Percentiles rank a stretch among this genome's conserved stretches.
Conservation (phyloP, 805 yeast species). For the Lipomyces chichibuensis region DNA sequence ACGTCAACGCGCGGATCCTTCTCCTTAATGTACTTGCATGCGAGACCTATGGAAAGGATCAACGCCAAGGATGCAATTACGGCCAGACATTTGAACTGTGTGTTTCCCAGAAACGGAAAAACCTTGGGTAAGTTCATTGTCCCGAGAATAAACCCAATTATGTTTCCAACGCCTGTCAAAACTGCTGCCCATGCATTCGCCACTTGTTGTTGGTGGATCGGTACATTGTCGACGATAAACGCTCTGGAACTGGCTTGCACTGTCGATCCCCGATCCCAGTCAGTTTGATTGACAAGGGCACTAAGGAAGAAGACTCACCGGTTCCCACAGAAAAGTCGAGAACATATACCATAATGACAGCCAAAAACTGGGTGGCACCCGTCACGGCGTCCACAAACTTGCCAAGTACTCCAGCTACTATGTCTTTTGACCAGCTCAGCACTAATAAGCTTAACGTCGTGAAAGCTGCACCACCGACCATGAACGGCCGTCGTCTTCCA, state of each 20-base stretch:
- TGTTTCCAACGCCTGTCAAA: conserved; percentile 63
- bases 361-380: conserved; percentile 48
- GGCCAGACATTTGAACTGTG: conserved; percentile 58
- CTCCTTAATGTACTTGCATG: conserved; percentile 53
- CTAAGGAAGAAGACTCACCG: conserved; percentile 14
- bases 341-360: conserved; percentile 56
- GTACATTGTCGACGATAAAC: conserved; percentile 62
- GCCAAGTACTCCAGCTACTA: conserved; percentile 45
- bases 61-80: conserved; percentile 50
- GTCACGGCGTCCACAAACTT: conserved; percentile 49
- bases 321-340: conserved; percentile 58
- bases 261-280: conserved; percentile 36
- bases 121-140: conserved; percentile 49
- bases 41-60: conserved; percentile 47
- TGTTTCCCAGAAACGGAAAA: conserved; percentile 50
- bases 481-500: conserved; percentile 63
- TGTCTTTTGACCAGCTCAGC: conserved; percentile 52
- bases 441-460: conserved; percentile 52
- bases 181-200: conserved; percentile 72
- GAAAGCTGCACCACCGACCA: conserved; percentile 57
- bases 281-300: too few relatives aligned
- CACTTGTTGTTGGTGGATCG: conserved; percentile 57
- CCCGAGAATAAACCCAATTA: conserved; percentile 59
- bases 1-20: conserved; percentile 50
- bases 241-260: conserved; percentile 67